Conservation (phyloP, 1,139 yeast genomes). For the Blastobotrys proliferans region DNA sequence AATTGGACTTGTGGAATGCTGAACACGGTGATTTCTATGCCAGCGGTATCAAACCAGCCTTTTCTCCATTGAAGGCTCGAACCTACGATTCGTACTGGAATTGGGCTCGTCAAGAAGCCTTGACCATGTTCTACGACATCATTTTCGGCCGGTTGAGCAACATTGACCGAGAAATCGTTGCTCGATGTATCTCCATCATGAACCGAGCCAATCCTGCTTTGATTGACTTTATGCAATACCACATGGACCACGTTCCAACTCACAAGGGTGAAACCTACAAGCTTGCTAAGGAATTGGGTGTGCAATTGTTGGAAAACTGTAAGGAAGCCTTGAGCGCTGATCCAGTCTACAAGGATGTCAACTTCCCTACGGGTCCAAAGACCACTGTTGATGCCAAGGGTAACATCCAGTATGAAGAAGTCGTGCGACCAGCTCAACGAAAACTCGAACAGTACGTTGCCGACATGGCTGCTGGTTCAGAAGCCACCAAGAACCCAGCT, state of each 20-base stretch:
- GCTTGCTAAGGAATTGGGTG: conserved; percentile 85
- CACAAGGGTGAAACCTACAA: conserved; percentile 84
- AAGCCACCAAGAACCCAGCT: conserved; percentile 65
- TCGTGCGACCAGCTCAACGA: conserved; percentile 84
- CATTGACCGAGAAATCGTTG: conserved; percentile 91
- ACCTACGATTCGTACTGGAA: conserved; percentile 98
- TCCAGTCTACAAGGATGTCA: conserved; percentile 94
- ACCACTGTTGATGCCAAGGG: conserved; percentile 87
- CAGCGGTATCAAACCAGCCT: conserved; percentile 83
- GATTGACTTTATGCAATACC: conserved; percentile 95
- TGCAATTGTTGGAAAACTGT: conserved; percentile 93
- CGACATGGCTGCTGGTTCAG: conserved; percentile 96
- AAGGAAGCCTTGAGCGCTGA: conserved; percentile 73
- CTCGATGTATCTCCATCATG: conserved; percentile 96
- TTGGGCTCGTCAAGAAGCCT: conserved; percentile 98
- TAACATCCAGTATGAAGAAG: conserved; percentile 77
- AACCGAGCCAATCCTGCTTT: conserved; percentile 93
- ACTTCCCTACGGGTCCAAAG: conserved; percentile 92
- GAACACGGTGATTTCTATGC: conserved; percentile 97
- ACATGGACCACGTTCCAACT: conserved; percentile 87
- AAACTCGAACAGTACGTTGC: conserved; percentile 92
- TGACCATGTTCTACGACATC: conserved; percentile 90
- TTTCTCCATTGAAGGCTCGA: conserved; percentile 90
- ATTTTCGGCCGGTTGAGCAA: conserved; percentile 88
- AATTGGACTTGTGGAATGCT: conserved; percentile 86